Percentiles rank a stretch among this genome's conserved stretches.
These are phyloP conservation scores for Xylariaceae sp. DNA, from an alignment of 2,329 filamentous ascomycete species.

Conservation along the genomic window DNA sequence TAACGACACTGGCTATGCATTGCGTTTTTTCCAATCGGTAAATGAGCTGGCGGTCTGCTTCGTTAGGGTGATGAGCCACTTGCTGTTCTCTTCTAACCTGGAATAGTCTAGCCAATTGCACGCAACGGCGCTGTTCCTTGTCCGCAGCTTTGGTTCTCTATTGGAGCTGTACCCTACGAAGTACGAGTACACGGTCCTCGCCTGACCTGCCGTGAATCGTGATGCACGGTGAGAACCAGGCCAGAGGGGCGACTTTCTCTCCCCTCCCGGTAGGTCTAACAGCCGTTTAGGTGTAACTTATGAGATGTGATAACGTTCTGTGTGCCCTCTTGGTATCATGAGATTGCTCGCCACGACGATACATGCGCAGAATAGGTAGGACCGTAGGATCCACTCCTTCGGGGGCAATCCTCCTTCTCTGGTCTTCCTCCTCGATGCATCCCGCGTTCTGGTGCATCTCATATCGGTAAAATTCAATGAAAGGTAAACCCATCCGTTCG, in stretches of 20 bases:
- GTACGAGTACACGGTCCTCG: no score
- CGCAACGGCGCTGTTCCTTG: neutral
- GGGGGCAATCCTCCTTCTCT: no score
- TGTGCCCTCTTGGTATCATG: neutral
- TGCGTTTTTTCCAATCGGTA: no score
- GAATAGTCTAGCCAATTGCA: neutral
- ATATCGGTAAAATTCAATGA: neutral
- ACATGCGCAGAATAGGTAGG: no score
- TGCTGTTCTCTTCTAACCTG: neutral
- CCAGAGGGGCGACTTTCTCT: no score
- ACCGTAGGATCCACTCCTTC: neutral
- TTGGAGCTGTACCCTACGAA: no score
- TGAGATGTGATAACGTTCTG: neutral
- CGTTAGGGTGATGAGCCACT: neutral
- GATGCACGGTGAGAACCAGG: no score
- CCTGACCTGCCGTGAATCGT: no score
- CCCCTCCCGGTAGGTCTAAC: no score
- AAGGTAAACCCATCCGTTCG: neutral
- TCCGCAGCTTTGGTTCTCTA: no score
- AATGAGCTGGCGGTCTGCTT: no score
- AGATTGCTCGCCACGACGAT: neutral
- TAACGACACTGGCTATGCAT: no score
- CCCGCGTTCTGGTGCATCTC: neutral
- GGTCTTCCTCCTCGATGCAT: neutral
- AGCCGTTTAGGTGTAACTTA: neutral